Evolutionary conservation across 2,329 filamentous ascomycete genomes (phyloP).

Genomic region (Cladophialophora carrionii): DNA sequence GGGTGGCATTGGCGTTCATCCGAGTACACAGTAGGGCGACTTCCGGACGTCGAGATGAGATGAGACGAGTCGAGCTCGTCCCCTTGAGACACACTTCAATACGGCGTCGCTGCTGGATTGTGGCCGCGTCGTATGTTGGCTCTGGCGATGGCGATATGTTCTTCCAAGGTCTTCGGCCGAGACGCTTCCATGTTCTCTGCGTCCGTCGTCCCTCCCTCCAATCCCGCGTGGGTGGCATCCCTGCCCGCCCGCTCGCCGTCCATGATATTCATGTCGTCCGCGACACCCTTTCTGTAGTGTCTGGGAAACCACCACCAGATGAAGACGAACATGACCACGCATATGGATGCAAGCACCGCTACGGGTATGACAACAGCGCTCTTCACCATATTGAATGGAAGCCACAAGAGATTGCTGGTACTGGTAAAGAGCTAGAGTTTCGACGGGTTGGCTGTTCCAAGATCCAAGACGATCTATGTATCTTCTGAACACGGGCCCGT

Average conservation of each 20-base stretch:
- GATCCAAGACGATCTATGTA: background rate
- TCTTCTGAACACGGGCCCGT: background rate
- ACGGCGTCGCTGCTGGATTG: conserved; percentile 13
- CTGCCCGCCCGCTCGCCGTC: conserved; percentile 16
- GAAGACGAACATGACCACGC: conserved; percentile 27
- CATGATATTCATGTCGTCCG: conserved; percentile 38
- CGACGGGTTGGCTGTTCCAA: too few species aligned
- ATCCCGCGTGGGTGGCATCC: background rate
- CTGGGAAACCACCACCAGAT: conserved; percentile 34
- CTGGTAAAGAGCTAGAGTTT: background rate
- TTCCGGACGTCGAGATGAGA: background rate
- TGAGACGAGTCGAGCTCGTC: background rate
- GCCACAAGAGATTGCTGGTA: background rate
- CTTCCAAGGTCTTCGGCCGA: conserved; percentile 9
- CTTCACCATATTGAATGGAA: conserved; percentile 17
- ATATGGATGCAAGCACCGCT: conserved; percentile 20
- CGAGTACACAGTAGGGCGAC: background rate
- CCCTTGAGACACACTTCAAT: background rate
- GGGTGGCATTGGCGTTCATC: background rate
- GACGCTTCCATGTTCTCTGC: background rate
- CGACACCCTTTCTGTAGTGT: conserved; percentile 28
- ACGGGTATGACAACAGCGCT: conserved; percentile 23
- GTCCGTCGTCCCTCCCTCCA: background rate
- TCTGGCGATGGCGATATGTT: conserved; percentile 19
- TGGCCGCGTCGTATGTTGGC: conserved; percentile 10